Conservation (phyloP, 257 asterid genomes). For the Gentiana straminea region DNA sequence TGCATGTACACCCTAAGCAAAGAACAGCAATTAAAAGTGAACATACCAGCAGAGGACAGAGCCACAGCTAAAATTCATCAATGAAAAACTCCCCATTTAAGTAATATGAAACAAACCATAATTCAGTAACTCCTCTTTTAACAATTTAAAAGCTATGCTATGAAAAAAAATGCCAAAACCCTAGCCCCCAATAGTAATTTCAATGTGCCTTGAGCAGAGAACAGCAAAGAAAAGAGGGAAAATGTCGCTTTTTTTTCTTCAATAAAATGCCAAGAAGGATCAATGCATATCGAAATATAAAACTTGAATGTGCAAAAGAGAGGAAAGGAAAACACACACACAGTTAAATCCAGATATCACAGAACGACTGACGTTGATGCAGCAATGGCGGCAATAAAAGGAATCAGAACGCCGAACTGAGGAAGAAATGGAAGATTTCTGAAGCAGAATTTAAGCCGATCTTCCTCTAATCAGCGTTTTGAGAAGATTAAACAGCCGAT, state of each 20-base stretch:
- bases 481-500: neutral
- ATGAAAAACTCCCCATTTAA: too few species aligned
- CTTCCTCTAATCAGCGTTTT: constrained; percentile 3
- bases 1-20: neutral
- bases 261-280: constrained; percentile 1
- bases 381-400: neutral
- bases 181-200: constrained; percentile 1
- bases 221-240: neutral
- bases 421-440: neutral
- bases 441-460: constrained; percentile 4
- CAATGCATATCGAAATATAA: neutral
- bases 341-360: neutral
- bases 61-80: too few species aligned
- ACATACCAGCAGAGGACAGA: too few species aligned
- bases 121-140: too few species aligned
- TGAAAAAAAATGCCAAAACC: neutral
- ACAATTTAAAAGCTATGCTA: too few species aligned
- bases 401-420: neutral
- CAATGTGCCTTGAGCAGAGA: neutral
- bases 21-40: neutral
- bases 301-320: too few species aligned
- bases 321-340: neutral
- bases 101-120: too few species aligned
- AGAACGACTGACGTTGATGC: constrained; percentile 7
- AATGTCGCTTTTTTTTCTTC: neutral